Conservation (phyloP, 1,284 basidiomycete genomes). For the Papiliotrema flavescens region DNA sequence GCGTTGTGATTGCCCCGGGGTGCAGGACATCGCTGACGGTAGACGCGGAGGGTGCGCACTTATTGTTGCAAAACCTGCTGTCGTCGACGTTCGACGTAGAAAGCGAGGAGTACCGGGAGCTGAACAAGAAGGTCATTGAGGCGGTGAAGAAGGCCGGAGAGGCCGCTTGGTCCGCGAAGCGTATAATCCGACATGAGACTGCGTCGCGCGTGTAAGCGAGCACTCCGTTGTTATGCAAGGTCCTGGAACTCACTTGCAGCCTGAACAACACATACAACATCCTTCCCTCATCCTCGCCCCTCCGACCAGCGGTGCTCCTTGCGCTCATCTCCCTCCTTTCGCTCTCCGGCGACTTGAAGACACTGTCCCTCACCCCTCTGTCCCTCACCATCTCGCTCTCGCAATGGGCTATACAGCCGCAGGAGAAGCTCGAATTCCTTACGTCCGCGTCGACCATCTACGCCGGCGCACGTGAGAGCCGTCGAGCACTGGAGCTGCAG, state of each 20-base stretch:
- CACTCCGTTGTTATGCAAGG: background rate
- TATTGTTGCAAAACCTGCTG: constrained; percentile 42
- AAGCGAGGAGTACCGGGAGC: constrained; percentile 27
- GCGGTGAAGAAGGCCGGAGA: constrained; percentile 40
- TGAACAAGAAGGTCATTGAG: constrained; percentile 34
- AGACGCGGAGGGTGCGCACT: constrained; percentile 44
- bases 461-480: constrained; percentile 57
- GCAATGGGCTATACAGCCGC: constrained; percentile 68
- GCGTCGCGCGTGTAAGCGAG: constrained; percentile 43
- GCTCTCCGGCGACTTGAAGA: constrained; percentile 63
- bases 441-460: constrained; percentile 64
- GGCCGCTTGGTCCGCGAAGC: constrained; percentile 26
- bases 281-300: constrained; percentile 63
- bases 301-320: constrained; percentile 64
- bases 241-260: constrained; percentile 49
- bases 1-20: constrained; percentile 4
- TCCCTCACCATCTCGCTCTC: constrained; percentile 69
- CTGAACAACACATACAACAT: constrained; percentile 85
- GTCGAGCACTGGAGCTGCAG: constrained; percentile 50
- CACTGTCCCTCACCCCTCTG: constrained; percentile 61
- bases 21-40: background rate
- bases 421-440: constrained; percentile 68
- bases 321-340: constrained; percentile 60
- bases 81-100: constrained; percentile 29
- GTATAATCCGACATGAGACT: constrained; percentile 34